Evolutionary conservation across 768 basidiomycete species (phyloP), one percentile per base, ranked within the genome.

Genomic region (Lepiota subincarnata): DNA sequence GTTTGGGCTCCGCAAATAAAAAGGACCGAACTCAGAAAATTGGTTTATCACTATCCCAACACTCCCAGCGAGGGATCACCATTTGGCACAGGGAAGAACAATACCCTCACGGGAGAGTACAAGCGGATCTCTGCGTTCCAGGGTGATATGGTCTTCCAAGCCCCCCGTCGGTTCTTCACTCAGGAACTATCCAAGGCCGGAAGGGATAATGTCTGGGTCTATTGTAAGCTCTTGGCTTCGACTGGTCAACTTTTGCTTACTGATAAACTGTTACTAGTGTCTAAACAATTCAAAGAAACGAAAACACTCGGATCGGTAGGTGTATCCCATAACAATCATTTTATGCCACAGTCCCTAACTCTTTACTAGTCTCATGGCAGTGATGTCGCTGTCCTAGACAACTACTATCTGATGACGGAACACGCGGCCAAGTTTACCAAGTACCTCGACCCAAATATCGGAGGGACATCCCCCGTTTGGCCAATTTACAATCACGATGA

Each of bases 101-200:
- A 66, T 42, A 55, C 52, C 2, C 47, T 63, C 19, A 70, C 73
- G 5, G 71, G 75, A 0, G 71, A 82, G 52, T 81, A 68, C 62
- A 83, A 82, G 58, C 69, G 79, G 1, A 55, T 81, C 5, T 72
- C 81, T 1, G 73, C 80, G 0, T 67, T 81, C 55, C 68, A 72
- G 43, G 81, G 80, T 0, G 81, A 83, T 55, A 55, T 65, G n/a
- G 62, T 72, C 0, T 79, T 83, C 63, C 73, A 81, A 55, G 74
- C 70, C 0, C 74, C 80, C 18, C 67, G 80, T 19, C 61, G 78
- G 10, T 76, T 76, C 63, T 75, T 83, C 58, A 59, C 81, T 35
- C 59, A 74, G 38, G 50, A 66, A 22, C 57, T 60, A 3, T 68
- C 73, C 0, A 70, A 66, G 1, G 31, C 31, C 8, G 31, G 31